Evolutionary conservation across 495 filamentous ascomycete genomes (phyloP).

Genomic region (Diplogelasinospora grovesii): DNA sequence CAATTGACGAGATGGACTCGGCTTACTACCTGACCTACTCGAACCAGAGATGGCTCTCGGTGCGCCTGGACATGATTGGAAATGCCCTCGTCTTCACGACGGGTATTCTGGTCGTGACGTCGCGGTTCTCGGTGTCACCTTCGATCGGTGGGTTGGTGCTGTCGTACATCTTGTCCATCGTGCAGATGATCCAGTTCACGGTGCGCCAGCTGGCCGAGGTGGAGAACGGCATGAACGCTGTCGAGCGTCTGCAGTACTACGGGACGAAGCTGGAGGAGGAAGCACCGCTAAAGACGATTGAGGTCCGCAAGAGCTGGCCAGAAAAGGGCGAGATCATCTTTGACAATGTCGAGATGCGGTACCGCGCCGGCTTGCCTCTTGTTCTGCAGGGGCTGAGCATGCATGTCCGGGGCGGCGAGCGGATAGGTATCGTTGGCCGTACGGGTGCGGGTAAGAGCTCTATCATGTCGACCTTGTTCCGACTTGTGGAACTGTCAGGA

Average conservation of each 20-base stretch:
- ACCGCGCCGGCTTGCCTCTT: conserved; percentile 72
- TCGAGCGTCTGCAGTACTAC: conserved; percentile 91
- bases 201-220: conserved; percentile 92
- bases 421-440: conserved; percentile 88
- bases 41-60: conserved; percentile 86
- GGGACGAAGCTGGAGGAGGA: conserved; percentile 83
- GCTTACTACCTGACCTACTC: conserved; percentile 92
- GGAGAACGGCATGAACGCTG: conserved; percentile 95
- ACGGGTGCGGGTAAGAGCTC: conserved; percentile 92
- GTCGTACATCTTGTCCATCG: conserved; percentile 86
- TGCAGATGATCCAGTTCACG: conserved; percentile 95
- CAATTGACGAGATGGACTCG: conserved; percentile 85
- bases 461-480: conserved; percentile 92
- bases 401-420: conserved; percentile 74
- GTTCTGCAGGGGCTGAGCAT: conserved; percentile 75
- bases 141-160: conserved; percentile 82
- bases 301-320: conserved; percentile 70
- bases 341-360: conserved; percentile 83
- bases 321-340: conserved; percentile 81
- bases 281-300: conserved; percentile 64
- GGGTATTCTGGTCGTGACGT: conserved; percentile 88
- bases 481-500: conserved; percentile 73
- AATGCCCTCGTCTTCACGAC: conserved; percentile 77
- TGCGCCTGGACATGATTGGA: conserved; percentile 78
- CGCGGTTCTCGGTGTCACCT: conserved; percentile 78